Evolutionary conservation across 805 yeast species (phyloP).

Genomic region (Clavispora asparagi): DNA sequence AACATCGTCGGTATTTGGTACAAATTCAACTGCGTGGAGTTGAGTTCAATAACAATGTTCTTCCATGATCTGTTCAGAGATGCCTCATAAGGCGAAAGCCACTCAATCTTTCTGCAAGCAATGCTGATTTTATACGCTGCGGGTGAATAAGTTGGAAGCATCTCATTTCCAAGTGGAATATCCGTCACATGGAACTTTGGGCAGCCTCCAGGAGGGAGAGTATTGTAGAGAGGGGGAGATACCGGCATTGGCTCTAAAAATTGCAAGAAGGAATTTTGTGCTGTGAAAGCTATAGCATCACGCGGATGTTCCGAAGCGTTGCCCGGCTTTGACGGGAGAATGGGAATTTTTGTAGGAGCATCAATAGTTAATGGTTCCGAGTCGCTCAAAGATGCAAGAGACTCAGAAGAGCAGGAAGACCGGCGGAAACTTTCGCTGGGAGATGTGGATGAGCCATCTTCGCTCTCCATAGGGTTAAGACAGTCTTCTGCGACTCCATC

Average conservation of each 20-base stretch:
- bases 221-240: conserved; percentile 31
- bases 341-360: background rate
- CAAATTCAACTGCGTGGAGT: conserved; percentile 80
- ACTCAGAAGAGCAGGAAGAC: background rate
- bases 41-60: conserved; percentile 61
- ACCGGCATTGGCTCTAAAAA: conserved; percentile 37
- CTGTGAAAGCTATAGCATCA: background rate
- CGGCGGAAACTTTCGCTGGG: background rate
- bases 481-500: background rate
- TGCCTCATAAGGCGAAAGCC: conserved; percentile 72
- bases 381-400: background rate
- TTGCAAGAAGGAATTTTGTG: conserved; percentile 16
- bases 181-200: conserved; percentile 30
- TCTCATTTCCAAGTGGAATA: conserved; percentile 20
- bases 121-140: conserved; percentile 57
- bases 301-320: background rate
- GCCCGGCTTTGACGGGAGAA: background rate
- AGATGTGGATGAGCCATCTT: background rate
- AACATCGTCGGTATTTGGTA: conserved; percentile 40
- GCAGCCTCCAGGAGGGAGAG: conserved; percentile 41
- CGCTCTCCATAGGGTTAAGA: background rate
- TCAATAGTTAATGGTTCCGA: background rate
- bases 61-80: conserved; percentile 70
- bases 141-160: conserved; percentile 62
- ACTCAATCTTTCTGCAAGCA: conserved; percentile 63